A percentile compares a stretch with the other conserved stretches of the same genome.
Conservation (phyloP, 345 rosid genomes). For the Dimocarpus longan region DNA sequence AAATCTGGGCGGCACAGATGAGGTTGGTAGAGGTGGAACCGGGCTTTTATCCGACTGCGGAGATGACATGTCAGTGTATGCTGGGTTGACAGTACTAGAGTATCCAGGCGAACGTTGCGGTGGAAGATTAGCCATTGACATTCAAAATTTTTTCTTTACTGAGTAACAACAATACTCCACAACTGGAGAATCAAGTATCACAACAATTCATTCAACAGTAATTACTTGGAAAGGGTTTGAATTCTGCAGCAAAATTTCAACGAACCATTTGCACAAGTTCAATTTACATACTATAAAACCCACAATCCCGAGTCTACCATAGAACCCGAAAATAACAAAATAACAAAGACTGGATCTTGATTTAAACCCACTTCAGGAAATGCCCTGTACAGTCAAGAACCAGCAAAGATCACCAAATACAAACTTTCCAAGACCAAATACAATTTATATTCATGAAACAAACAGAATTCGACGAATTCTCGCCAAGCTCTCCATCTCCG, state of each 20-base stretch:
- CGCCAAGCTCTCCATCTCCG: constrained; percentile 26
- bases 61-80: constrained; percentile 45
- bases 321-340: constrained; percentile 27
- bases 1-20: constrained; percentile 65
- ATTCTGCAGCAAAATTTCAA: constrained; percentile 24
- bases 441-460: background rate
- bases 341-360: constrained; percentile 31
- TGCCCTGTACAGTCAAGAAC: constrained; percentile 20
- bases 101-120: constrained; percentile 52
- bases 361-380: constrained; percentile 38
- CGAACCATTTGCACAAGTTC: background rate
- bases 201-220: constrained; percentile 23
- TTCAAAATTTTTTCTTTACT: constrained; percentile 16
- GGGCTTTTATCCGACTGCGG: constrained; percentile 48
- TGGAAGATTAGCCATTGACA: constrained; percentile 67
- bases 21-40: constrained; percentile 41
- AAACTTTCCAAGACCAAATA: constrained; percentile 30
- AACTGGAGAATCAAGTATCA: constrained; percentile 18
- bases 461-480: constrained; percentile 20
- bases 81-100: constrained; percentile 41
- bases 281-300: background rate
- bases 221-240: constrained; percentile 1
- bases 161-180: constrained; percentile 18
- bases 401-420: constrained; percentile 23
- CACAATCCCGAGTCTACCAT: constrained; percentile 20